A percentile compares a stretch with the other conserved stretches of the same genome.
phyloP scores from a whole-genome alignment of 495 filamentous ascomycete species.

The Neurospora sp. region DNA sequence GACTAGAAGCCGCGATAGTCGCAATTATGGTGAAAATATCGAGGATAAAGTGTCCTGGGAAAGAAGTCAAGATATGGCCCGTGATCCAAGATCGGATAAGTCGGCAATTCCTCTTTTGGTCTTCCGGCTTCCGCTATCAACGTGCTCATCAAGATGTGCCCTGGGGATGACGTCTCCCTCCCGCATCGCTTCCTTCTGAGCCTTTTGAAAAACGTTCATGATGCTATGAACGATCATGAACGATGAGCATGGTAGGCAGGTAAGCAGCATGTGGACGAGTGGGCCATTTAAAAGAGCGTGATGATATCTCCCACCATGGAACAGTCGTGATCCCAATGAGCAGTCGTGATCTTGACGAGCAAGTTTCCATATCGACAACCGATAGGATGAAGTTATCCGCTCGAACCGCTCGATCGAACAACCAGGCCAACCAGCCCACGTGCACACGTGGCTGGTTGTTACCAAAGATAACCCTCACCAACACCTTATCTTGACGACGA shows the following conservation, averaged over 20 bases:
- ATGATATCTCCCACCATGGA: not conserved
- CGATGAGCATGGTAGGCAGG: not conserved
- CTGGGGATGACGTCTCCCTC: not conserved
- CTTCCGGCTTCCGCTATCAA: not conserved
- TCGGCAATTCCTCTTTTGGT: not conserved
- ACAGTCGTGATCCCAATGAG: not conserved
- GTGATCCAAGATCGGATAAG: not conserved
- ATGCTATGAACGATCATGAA: not conserved
- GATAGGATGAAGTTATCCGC: not conserved
- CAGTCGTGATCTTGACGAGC: not conserved
- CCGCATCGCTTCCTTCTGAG: not conserved
- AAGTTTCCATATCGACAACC: not conserved
- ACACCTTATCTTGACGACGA: not conserved
- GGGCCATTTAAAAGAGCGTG: not conserved
- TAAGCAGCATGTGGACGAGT: not conserved
- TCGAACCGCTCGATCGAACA: not conserved
- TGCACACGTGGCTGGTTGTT: not conserved
- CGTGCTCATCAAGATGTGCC: not conserved
- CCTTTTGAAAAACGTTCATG: not conserved
- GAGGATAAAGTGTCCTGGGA: too few species aligned
- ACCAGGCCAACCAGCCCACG: not conserved
- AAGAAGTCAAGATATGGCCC: not conserved
- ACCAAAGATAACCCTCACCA: not conserved
- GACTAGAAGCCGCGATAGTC: too few species aligned
- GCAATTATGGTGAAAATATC: too few species aligned